Evolutionary conservation across 176 grass and related monocot species (phyloP), one percentile per base, ranked within the genome.

Genomic region (Themeda triandra): DNA sequence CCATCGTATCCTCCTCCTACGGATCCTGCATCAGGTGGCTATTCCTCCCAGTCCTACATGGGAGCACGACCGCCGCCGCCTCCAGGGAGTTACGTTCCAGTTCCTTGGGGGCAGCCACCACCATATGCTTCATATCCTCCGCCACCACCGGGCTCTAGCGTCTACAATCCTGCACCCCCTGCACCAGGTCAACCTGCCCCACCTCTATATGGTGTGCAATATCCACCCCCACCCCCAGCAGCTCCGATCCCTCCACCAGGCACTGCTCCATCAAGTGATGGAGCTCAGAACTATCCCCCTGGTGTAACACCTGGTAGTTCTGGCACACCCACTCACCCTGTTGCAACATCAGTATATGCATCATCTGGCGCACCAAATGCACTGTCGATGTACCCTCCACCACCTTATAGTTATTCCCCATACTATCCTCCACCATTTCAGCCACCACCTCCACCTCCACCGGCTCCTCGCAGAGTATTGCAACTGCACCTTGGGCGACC

Each of bases 11-110:
- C 91, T 62, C 87, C 81, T 66, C 73, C 80, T 45, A 9, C 71
- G 25, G 86, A 84, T 71, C 86, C 88, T 51, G n/a, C 80, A 73
- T 62, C 82, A 71, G 87, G 93, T 84, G 90, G 86, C 30, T 94
- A 94, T 63, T 87, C 88, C 44, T 88, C 89, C 6, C 93, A 96
- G 46, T 90, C 87, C 25, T 99, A 94, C 85, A 92, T 99, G 84
- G 83, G 85, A 10, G 87, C 87, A 63, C 96, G 87, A 6, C 95
- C 92, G 0, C 95, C 80, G 1, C 88, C 92, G 2, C 91, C 93
- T 21, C 93, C 91, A 69, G 91, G 96, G 75, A 94, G 91, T 91
- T 99, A 96, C 75, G 63, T 83, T 76, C 89, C 93, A 39, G 87
- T 89, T 39, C 93, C 93, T 63, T 99, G 96, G 96, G 91, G 88